Conservation (phyloP, 306 rosid genomes). For the Sesbania bispinosa region DNA sequence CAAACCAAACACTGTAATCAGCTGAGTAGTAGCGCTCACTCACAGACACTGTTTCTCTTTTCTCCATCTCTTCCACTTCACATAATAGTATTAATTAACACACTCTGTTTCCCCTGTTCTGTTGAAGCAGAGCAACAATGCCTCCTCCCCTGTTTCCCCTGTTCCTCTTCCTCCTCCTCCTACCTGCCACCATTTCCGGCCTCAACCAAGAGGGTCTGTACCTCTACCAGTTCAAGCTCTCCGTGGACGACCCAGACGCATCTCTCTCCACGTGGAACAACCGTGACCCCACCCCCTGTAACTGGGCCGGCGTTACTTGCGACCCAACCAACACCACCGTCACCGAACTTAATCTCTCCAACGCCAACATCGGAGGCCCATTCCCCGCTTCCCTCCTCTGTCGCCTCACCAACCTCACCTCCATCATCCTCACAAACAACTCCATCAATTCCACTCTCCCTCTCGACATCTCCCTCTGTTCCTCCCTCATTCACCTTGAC, state of each 20-base stretch:
- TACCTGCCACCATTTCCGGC: background rate
- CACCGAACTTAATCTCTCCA: slow-evolving; percentile 49
- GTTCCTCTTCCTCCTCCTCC: background rate
- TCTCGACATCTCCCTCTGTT: slow-evolving; percentile 42
- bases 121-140: background rate
- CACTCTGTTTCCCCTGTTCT: slow-evolving; percentile 5
- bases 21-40: too few relatives aligned
- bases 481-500: slow-evolving; percentile 53
- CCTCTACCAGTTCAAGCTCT: slow-evolving; percentile 50
- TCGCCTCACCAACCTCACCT: slow-evolving; percentile 48
- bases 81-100: too few relatives aligned
- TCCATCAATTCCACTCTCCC: slow-evolving; percentile 68
- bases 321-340: slow-evolving; percentile 37
- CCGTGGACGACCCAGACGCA: slow-evolving; percentile 51
- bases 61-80: too few relatives aligned
- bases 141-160: too few relatives aligned
- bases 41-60: too few relatives aligned
- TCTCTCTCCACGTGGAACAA: slow-evolving; percentile 60
- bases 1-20: too few relatives aligned
- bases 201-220: slow-evolving; percentile 64
- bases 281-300: slow-evolving; percentile 54
- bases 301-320: slow-evolving; percentile 64
- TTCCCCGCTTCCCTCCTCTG: slow-evolving; percentile 60
- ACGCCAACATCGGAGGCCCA: slow-evolving; percentile 52
- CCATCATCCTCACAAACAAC: slow-evolving; percentile 59